Percentiles rank a stretch among this genome's conserved stretches.
These are phyloP conservation scores for Scheffersomyces coipomensis DNA, from an alignment of 805 yeast species.

Conservation along the genomic window DNA sequence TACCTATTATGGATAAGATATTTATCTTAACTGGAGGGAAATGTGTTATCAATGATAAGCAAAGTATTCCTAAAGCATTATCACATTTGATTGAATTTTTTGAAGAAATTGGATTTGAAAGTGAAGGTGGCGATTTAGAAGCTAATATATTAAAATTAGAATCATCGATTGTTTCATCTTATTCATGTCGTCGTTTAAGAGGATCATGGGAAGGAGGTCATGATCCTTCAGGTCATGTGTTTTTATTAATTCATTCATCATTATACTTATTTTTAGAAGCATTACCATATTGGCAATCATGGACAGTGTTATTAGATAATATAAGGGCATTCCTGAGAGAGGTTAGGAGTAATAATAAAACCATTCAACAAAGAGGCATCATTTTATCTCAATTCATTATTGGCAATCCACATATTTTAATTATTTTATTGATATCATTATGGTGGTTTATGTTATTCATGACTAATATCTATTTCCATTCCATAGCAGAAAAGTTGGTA, in stretches of 20 bases:
- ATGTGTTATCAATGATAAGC: slow-evolving; percentile 44
- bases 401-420: slow-evolving; percentile 24
- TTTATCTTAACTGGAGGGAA: slow-evolving; percentile 81
- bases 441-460: slow-evolving; percentile 89
- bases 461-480: slow-evolving; percentile 85
- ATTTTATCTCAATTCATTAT: neutral
- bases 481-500: slow-evolving; percentile 67
- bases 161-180: slow-evolving; percentile 23
- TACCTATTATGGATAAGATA: slow-evolving; percentile 85
- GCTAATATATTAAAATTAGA: neutral
- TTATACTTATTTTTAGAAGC: slow-evolving; percentile 67
- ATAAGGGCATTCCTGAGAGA: neutral
- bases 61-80: neutral
- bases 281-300: slow-evolving; percentile 34
- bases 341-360: neutral
- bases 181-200: slow-evolving; percentile 43
- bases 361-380: neutral
- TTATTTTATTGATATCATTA: slow-evolving; percentile 31
- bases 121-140: slow-evolving; percentile 8
- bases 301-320: slow-evolving; percentile 12
- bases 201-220: slow-evolving; percentile 83
- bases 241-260: slow-evolving; percentile 66
- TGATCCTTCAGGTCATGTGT: slow-evolving; percentile 95
- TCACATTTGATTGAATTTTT: slow-evolving; percentile 8
- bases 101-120: slow-evolving; percentile 6